Evolutionary conservation across 2,329 filamentous ascomycete species (phyloP).

Genomic region (Cytospora schulzeri): DNA sequence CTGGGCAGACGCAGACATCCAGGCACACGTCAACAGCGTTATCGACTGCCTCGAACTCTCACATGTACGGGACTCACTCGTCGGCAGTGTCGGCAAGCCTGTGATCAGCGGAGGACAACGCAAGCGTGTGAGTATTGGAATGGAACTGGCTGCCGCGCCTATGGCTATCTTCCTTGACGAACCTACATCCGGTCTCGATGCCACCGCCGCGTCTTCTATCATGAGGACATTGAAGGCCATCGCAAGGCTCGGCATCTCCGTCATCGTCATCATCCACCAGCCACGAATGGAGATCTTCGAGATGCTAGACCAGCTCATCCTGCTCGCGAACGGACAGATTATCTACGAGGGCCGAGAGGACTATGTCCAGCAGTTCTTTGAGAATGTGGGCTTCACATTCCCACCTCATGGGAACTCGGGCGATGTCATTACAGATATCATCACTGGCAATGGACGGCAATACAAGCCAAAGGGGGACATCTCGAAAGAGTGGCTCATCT

Average conservation of each 20-base stretch:
- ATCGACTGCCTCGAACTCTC: slow-evolving; percentile 56
- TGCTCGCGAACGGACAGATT: slow-evolving; percentile 56
- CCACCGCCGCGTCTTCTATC: slow-evolving; percentile 57
- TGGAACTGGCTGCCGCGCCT: slow-evolving; percentile 59
- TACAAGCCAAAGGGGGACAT: slow-evolving; percentile 52
- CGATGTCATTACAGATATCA: slow-evolving; percentile 63
- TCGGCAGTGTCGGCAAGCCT: slow-evolving; percentile 53
- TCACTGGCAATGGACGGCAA: slow-evolving; percentile 56
- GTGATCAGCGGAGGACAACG: slow-evolving; percentile 58
- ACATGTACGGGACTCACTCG: slow-evolving; percentile 53
- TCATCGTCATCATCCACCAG: slow-evolving; percentile 63
- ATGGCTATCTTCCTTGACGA: slow-evolving; percentile 59
- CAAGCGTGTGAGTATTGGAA: slow-evolving; percentile 61
- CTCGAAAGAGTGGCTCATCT: slow-evolving; percentile 51
- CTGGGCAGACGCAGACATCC: slow-evolving; percentile 53
- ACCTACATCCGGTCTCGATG: slow-evolving; percentile 56
- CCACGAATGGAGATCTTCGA: slow-evolving; percentile 61
- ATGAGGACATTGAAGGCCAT: slow-evolving; percentile 57
- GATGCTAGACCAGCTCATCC: slow-evolving; percentile 57
- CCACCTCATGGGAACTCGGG: slow-evolving; percentile 54
- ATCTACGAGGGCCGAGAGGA: slow-evolving; percentile 55
- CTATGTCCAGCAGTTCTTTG: slow-evolving; percentile 52
- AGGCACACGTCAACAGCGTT: slow-evolving; percentile 57
- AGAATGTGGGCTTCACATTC: slow-evolving; percentile 54
- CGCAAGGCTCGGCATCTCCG: slow-evolving; percentile 56